Base-by-base conservation (phyloP, 352 stramenopile genomes). In the Phytophthora macrochlamydospora region DNA sequence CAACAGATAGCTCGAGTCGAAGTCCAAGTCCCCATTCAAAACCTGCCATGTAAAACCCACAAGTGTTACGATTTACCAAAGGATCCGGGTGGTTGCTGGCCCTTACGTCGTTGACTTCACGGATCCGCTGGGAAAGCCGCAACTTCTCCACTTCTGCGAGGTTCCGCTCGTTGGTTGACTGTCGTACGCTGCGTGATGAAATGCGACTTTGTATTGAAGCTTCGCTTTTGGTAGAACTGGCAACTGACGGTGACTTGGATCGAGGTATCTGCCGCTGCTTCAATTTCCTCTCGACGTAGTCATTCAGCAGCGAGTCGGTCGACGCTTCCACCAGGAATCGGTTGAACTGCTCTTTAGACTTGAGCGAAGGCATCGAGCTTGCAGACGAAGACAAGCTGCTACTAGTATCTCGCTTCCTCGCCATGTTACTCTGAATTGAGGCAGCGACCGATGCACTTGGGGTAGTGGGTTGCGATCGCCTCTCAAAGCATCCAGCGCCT, bases 231-330 rank as follows among this genome's bases (percentile, higher is more conserved):
- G 54, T 59, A 4, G 40, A 64, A 8, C 49, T 59, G 38, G 29
- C 31, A 43, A 55, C 28, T 6, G 62, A 75, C 33, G 35, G 59
- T 2, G 59, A 28, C 24, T 24, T 54, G 7, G 49, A 55, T 4
- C 31, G 49, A 32, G 28, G 56, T 11, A 8, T 60, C 40, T 61
- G 60, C 14, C 75, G 81, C 38, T 85, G 65, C 24, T 72, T 79
- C 11, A 93, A 56, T 42, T 93, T 90, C 3, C 80, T 76, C 44
- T 92, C 85, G 7, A 92, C 78, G 32, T 85, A 91, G 18, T 90
- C 81, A 32, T 72, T 80, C 4, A 93, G 51, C 2, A 81, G 48
- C 5, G 75, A 83, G 57, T 91, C 81, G 1, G 76, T 73, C 7
- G 83, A 88, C 14, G 83, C 77, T 14, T 92, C 73, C 6, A 76